These are phyloP conservation scores for Scheffersomyces segobiensis DNA, from an alignment of 1,139 yeast species.

Conservation along the genomic window DNA sequence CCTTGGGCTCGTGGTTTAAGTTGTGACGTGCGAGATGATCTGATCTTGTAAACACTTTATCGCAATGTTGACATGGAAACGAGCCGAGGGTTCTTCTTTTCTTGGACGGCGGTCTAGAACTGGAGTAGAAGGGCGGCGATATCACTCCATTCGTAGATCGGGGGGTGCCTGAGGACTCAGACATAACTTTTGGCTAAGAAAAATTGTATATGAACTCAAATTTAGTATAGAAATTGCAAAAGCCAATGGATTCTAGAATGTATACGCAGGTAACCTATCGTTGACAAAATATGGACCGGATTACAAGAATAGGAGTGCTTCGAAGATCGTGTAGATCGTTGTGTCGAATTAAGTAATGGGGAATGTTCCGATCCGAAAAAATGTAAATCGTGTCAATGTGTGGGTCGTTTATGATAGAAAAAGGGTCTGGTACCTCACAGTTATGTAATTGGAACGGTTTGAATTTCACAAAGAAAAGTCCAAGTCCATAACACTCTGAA, in stretches of 20 bases:
- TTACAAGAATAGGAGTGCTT: not conserved
- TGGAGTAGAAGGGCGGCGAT: not conserved
- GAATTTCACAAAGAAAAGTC: too few species aligned
- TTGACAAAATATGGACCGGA: not conserved
- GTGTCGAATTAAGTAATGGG: not conserved
- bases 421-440: not conserved
- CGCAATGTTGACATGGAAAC: slow-evolving; percentile 28
- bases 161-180: not conserved
- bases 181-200: not conserved
- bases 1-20: slow-evolving; percentile 42
- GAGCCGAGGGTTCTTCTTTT: slow-evolving; percentile 17
- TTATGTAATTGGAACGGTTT: not conserved
- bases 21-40: slow-evolving; percentile 47
- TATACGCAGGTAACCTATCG: not conserved
- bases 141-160: not conserved
- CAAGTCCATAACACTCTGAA: not conserved
- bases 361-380: not conserved
- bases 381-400: not conserved
- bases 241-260: not conserved
- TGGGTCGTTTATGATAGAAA: not conserved
- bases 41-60: slow-evolving; percentile 41
- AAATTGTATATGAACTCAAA: too few species aligned
- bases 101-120: slow-evolving; percentile 2
- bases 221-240: not conserved
- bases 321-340: not conserved